These are phyloP conservation scores for Colletotrichum salicis DNA, from an alignment of 2,329 filamentous ascomycete species.

Conservation along the genomic window DNA sequence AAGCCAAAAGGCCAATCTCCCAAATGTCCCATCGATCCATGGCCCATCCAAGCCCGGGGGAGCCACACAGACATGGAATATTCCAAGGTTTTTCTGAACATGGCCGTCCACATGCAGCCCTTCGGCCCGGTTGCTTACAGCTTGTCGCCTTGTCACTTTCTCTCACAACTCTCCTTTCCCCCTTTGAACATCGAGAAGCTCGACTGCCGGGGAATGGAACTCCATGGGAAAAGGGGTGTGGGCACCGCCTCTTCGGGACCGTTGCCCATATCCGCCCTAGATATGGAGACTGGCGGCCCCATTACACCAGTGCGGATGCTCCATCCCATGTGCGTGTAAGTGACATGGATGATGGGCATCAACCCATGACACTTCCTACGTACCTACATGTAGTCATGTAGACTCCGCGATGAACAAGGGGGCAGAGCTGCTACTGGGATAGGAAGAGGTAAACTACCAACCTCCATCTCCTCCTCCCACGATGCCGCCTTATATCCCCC, in stretches of 20 bases:
- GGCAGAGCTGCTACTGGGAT: background rate
- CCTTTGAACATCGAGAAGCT: slow-evolving; percentile 1
- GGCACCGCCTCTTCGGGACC: slow-evolving; percentile 12
- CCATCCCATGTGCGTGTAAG: background rate
- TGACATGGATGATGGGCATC: background rate
- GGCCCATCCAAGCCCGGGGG: slow-evolving; percentile 10
- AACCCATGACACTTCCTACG: background rate
- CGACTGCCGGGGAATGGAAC: background rate
- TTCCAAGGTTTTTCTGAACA: slow-evolving; percentile 13
- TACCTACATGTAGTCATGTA: background rate
- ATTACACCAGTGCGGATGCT: slow-evolving; percentile 9
- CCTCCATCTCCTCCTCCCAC: slow-evolving; percentile 8
- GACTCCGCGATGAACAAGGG: slow-evolving; percentile 14
- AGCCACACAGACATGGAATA: slow-evolving; percentile 8
- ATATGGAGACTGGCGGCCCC: slow-evolving; percentile 18
- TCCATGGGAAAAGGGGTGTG: slow-evolving; percentile 1
- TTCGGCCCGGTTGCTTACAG: slow-evolving; percentile 32
- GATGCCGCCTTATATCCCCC: slow-evolving; percentile 32
- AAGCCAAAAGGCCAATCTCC: slow-evolving; percentile 3
- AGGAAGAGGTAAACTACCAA: slow-evolving; percentile 14
- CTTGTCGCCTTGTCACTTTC: slow-evolving; percentile 6
- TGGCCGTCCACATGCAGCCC: slow-evolving; percentile 4
- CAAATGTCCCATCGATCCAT: background rate
- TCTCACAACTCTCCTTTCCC: background rate
- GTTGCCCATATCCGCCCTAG: slow-evolving; percentile 30